These are phyloP conservation scores for Rhexocercosporidium sp. DNA, from an alignment of 2,329 filamentous ascomycete species.

Conservation along the genomic window DNA sequence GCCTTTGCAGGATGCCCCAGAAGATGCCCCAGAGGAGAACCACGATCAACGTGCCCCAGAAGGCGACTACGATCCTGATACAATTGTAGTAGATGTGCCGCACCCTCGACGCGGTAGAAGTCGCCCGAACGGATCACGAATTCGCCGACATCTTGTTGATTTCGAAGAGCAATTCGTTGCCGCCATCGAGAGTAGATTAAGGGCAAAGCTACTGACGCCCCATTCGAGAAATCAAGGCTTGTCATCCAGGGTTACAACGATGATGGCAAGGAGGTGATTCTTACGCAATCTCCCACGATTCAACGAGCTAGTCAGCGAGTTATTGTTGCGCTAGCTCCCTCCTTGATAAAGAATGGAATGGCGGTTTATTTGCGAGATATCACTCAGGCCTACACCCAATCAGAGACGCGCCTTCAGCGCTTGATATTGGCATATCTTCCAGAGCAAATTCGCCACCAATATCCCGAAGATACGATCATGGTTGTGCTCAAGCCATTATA, in stretches of 20 bases:
- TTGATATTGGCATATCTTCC: neutral
- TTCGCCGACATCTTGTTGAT: no score
- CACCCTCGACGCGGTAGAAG: no score
- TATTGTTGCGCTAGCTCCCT: neutral
- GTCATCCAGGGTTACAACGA: neutral
- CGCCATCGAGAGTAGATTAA: no score
- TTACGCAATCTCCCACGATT: neutral
- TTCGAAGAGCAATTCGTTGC: no score
- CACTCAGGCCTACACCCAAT: neutral
- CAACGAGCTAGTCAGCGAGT: neutral
- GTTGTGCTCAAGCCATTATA: conserved; percentile 5
- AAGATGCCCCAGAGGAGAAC: neutral
- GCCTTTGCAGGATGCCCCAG: neutral
- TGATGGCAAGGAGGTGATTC: neutral
- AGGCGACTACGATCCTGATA: no score
- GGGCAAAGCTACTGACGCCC: neutral
- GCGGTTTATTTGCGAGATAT: conserved; percentile 13
- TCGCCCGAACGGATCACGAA: no score
- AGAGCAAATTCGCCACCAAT: neutral
- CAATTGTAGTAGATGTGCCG: no score
- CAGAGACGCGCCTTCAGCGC: neutral
- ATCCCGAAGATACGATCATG: conserved; percentile 1
- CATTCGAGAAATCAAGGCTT: neutral
- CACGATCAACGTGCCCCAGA: no score
- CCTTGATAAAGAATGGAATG: neutral